These are phyloP conservation scores for Sporothrix globosa DNA, from an alignment of 2,329 filamentous ascomycete species.

Conservation along the genomic window DNA sequence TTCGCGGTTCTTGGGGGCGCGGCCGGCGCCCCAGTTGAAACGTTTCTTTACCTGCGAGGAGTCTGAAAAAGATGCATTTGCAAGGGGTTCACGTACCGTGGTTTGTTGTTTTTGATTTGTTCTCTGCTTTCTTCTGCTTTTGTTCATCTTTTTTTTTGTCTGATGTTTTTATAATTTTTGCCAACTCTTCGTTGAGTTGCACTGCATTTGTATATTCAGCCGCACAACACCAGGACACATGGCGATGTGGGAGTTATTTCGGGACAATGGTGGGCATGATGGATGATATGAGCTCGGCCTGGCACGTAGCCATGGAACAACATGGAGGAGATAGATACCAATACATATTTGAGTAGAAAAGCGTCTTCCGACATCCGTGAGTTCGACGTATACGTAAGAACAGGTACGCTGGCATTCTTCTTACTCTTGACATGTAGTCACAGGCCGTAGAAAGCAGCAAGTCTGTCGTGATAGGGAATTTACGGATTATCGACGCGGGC, in stretches of 20 bases:
- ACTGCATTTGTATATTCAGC: conserved; percentile 16
- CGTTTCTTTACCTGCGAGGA: neutral
- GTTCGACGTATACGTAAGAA: too few species aligned
- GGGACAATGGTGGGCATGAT: neutral
- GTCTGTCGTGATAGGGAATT: neutral
- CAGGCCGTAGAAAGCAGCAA: neutral
- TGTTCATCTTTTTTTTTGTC: neutral
- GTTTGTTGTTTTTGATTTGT: neutral
- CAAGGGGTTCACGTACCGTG: neutral
- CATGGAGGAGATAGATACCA: conserved; percentile 25
- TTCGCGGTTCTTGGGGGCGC: neutral
- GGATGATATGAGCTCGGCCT: neutral
- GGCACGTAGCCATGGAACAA: neutral
- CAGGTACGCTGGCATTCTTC: neutral
- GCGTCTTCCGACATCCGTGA: neutral
- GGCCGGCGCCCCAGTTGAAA: too few species aligned
- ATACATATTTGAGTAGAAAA: neutral
- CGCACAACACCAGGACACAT: conserved; percentile 23
- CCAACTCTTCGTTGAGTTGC: neutral
- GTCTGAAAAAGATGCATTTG: neutral
- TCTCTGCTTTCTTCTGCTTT: neutral
- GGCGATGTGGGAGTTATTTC: conserved; percentile 29
- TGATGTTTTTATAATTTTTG: conserved; percentile 7
- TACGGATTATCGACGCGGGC: rapidly evolving
- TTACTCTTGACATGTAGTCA: conserved; percentile 14